These are phyloP conservation scores for Phytophthora chlamydospora DNA, from an alignment of 352 stramenopile species.

Conservation along the genomic window DNA sequence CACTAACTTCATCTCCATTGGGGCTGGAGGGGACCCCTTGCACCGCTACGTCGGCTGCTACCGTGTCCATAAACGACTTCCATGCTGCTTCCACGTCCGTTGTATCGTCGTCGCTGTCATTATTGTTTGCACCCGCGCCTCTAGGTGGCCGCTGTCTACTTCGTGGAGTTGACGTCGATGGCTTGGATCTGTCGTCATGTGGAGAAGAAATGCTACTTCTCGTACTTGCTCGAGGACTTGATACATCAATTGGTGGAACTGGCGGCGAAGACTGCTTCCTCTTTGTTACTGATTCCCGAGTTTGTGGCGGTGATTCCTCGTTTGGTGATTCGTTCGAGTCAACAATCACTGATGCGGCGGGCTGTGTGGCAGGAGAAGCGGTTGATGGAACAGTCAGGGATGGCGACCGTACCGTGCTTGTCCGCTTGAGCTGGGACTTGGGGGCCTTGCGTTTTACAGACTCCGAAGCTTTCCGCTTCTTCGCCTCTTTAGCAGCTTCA, in stretches of 20 bases:
- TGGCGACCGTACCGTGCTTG: constrained; percentile 13
- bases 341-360: constrained; percentile 1
- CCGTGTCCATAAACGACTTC: constrained; percentile 63
- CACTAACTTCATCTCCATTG: constrained; percentile 5
- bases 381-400: constrained; percentile 18
- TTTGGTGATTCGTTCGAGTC: constrained; percentile 4
- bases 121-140: constrained; percentile 14
- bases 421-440: constrained; percentile 26
- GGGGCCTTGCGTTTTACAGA: constrained; percentile 17
- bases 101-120: constrained; percentile 65
- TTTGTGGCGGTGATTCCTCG: background rate
- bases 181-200: constrained; percentile 10
- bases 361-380: background rate
- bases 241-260: constrained; percentile 13
- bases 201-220: constrained; percentile 7
- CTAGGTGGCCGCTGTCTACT: constrained; percentile 23
- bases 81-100: constrained; percentile 66
- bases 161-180: constrained; percentile 15
- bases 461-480: constrained; percentile 35
- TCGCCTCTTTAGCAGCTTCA: constrained; percentile 29
- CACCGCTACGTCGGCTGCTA: constrained; percentile 16
- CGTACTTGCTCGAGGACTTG: constrained; percentile 16
- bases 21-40: constrained; percentile 4
- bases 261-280: constrained; percentile 11
- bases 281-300: constrained; percentile 3